Percentiles rank a stretch among this genome's conserved stretches.
Conservation (phyloP, 345 rosid genomes). For the Moricandia moricandioides region DNA sequence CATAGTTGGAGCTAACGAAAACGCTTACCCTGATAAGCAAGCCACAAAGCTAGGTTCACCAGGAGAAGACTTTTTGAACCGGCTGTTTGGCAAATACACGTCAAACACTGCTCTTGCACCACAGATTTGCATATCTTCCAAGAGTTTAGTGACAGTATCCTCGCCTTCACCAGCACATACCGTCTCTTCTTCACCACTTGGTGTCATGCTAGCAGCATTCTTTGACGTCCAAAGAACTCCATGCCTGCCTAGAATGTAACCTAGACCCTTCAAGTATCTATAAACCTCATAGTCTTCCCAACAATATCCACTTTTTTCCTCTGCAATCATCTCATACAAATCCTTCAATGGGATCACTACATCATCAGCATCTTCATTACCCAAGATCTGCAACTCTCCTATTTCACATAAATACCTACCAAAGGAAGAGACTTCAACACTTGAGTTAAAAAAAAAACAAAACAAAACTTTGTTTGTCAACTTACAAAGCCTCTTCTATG, state of each 20-base stretch:
- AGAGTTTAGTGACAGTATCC: constrained; percentile 29
- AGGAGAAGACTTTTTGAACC: constrained; percentile 80
- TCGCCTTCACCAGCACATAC: not conserved
- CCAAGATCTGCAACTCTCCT: constrained; percentile 65
- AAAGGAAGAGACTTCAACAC: not conserved
- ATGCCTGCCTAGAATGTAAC: constrained; percentile 30
- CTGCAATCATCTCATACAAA: constrained; percentile 54
- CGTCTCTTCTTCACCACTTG: not conserved
- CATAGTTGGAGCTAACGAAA: not conserved
- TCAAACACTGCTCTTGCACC: constrained; percentile 52
- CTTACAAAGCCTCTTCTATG: constrained; percentile 54
- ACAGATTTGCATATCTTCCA: constrained; percentile 46
- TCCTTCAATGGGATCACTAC: constrained; percentile 42
- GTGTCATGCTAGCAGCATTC: constrained; percentile 26
- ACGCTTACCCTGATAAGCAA: constrained; percentile 52
- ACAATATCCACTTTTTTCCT: constrained; percentile 48
- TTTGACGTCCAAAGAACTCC: constrained; percentile 68
- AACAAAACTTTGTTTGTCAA: not conserved
- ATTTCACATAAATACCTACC: constrained; percentile 51
- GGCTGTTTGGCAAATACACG: constrained; percentile 77
- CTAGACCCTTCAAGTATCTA: constrained; percentile 32
- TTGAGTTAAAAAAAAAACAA: not conserved
- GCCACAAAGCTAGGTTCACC: constrained; percentile 65
- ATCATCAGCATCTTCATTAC: constrained; percentile 34
- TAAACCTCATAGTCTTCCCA: constrained; percentile 73